These are phyloP conservation scores for Cupressus sempervirens DNA, from an alignment of 75 land plant species.

Conservation along the genomic window DNA sequence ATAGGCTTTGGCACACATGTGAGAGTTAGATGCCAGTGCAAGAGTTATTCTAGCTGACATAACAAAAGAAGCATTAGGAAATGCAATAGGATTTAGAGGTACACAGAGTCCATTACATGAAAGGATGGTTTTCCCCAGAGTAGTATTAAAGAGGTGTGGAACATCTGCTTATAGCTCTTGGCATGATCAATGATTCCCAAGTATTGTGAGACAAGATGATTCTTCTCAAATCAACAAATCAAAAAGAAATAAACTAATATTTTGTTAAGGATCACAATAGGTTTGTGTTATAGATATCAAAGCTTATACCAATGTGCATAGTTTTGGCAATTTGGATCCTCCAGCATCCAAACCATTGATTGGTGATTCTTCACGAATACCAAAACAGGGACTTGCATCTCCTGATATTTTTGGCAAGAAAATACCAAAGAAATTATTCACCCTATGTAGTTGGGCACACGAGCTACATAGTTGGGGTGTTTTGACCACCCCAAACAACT, in stretches of 20 bases:
- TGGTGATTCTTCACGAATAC: background rate
- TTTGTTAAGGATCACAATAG: background rate
- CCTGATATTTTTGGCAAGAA: background rate
- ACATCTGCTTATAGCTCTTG: constrained; percentile 36
- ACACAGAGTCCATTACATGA: constrained; percentile 33
- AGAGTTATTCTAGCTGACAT: constrained; percentile 33
- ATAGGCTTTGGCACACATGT: constrained; percentile 64
- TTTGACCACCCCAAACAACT: too few species aligned
- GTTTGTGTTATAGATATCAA: background rate
- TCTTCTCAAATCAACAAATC: background rate
- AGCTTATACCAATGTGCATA: background rate
- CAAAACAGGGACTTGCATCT: background rate
- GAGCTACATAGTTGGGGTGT: too few species aligned
- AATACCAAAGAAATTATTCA: constrained; percentile 1
- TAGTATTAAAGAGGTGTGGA: constrained; percentile 32
- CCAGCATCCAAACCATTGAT: background rate
- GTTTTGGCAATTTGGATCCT: background rate
- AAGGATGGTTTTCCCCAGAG: constrained; percentile 54
- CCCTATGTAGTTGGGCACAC: too few species aligned
- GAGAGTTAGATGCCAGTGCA: constrained; percentile 54
- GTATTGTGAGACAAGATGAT: constrained; percentile 2
- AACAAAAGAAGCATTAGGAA: constrained; percentile 54
- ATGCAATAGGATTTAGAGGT: constrained; percentile 43
- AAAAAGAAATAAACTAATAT: background rate
- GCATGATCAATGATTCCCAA: constrained; percentile 77